These are phyloP conservation scores for Ophiostoma montium DNA, from an alignment of 2,329 filamentous ascomycete species.

Conservation along the genomic window DNA sequence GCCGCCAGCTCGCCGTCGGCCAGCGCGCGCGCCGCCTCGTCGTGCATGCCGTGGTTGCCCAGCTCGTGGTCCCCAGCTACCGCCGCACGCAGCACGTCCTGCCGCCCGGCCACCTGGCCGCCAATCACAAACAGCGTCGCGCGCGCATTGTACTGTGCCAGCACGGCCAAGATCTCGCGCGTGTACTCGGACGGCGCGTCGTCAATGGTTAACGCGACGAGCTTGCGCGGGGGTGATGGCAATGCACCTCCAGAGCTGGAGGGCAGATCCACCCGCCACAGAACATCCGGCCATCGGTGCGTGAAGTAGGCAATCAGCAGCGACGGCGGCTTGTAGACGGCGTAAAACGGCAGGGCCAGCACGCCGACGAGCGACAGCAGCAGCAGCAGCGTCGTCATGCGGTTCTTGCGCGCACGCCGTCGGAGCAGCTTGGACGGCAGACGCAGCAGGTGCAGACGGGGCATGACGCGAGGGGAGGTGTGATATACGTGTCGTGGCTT, in stretches of 20 bases:
- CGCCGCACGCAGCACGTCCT: constrained; percentile 40
- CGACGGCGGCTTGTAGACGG: constrained; percentile 69
- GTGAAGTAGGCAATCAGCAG: constrained; percentile 57
- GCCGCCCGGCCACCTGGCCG: constrained; percentile 47
- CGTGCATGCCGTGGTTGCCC: constrained; percentile 80
- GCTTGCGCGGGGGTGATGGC: constrained; percentile 27
- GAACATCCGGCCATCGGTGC: constrained; percentile 59
- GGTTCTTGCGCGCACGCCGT: constrained; percentile 42
- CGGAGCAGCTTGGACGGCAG: constrained; percentile 42
- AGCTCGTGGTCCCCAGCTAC: constrained; percentile 55
- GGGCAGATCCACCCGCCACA: constrained; percentile 49
- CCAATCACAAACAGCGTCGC: constrained; percentile 90
- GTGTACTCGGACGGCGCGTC: constrained; percentile 69
- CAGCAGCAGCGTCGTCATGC: constrained; percentile 38
- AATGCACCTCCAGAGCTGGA: too few species aligned
- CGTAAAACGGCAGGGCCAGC: constrained; percentile 39
- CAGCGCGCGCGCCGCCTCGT: constrained; percentile 58
- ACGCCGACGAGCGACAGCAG: constrained; percentile 26
- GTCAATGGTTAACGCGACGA: constrained; percentile 76
- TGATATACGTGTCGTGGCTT: background rate
- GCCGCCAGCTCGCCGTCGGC: constrained; percentile 40
- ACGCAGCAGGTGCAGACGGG: constrained; percentile 29
- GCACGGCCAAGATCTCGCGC: constrained; percentile 49
- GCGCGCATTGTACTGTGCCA: constrained; percentile 50
- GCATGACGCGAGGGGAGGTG: background rate